A percentile compares a stretch with the other conserved stretches of the same genome.
phyloP scores from a whole-genome alignment of 176 grass and related monocot genomes.

The Elymus sibiricus region DNA sequence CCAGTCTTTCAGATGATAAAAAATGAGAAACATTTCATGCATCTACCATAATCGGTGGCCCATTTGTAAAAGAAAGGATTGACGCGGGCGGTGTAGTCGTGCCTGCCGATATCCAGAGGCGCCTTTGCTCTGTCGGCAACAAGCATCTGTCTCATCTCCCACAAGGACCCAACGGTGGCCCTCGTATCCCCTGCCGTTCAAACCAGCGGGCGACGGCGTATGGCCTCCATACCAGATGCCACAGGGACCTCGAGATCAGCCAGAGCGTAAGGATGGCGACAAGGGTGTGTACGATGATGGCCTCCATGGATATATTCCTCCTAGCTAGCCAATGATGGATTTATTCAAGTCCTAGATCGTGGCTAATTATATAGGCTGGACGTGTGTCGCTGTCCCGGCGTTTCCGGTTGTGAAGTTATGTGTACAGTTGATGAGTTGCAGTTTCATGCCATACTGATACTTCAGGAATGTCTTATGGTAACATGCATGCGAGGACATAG shows the following conservation, averaged over 20 bases:
- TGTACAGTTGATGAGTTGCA: not conserved
- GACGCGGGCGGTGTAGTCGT: slow-evolving; percentile 36
- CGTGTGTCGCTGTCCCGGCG: not conserved
- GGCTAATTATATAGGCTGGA: not conserved
- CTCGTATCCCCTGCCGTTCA: slow-evolving; percentile 37
- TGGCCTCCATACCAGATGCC: slow-evolving; percentile 39
- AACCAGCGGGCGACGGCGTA: slow-evolving; percentile 10
- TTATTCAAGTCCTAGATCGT: too few relatives aligned
- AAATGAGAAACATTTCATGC: not conserved
- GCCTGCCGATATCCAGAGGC: slow-evolving; percentile 26
- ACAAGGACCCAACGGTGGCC: slow-evolving; percentile 37
- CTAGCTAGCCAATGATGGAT: too few relatives aligned
- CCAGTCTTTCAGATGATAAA: not conserved
- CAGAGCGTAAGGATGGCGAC: not conserved
- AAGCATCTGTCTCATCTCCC: slow-evolving; percentile 32
- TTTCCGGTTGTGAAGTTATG: not conserved
- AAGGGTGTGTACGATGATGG: not conserved
- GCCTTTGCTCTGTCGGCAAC: not conserved
- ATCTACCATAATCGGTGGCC: slow-evolving; percentile 37
- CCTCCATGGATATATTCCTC: not conserved
- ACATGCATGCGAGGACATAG: not conserved
- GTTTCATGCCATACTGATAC: not conserved
- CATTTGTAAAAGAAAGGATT: slow-evolving; percentile 37
- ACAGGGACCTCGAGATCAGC: slow-evolving; percentile 2
- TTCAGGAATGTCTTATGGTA: too few relatives aligned